Conservation (phyloP, 2,329 filamentous ascomycete species). For the Penicillium glabrum region DNA sequence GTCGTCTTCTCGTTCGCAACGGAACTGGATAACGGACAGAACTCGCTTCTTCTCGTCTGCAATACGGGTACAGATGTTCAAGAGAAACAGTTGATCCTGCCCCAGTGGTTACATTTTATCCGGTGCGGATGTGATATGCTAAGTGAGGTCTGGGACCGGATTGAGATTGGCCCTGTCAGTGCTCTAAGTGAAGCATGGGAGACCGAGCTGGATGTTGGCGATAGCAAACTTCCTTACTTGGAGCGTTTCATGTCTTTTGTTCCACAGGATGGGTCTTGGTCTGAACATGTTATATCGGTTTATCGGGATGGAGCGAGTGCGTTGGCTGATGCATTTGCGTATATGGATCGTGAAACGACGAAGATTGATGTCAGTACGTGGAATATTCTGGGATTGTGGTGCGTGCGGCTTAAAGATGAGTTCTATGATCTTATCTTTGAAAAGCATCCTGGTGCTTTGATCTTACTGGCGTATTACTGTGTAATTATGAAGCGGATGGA, state of each 20-base stretch:
- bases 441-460: constrained; percentile 34
- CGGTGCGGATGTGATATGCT: constrained; percentile 25
- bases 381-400: constrained; percentile 34
- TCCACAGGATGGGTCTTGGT: constrained; percentile 3
- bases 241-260: constrained; percentile 6
- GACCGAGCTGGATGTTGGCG: constrained; percentile 16
- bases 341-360: constrained; percentile 1
- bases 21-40: constrained; percentile 15
- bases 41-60: constrained; percentile 18
- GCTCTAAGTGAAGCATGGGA: constrained; percentile 29
- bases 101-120: constrained; percentile 23
- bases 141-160: constrained; percentile 16
- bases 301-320: constrained; percentile 6
- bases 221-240: constrained; percentile 5
- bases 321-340: constrained; percentile 10
- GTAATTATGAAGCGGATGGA: constrained; percentile 7
- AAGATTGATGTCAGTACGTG: constrained; percentile 29
- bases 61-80: background rate
- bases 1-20: constrained; percentile 19
- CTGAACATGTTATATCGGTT: background rate
- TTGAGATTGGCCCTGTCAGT: constrained; percentile 14
- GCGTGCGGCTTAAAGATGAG: constrained; percentile 32
- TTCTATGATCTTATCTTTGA: constrained; percentile 34
- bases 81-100: background rate
- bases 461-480: constrained; percentile 39